A percentile compares a stretch with the other conserved stretches of the same genome.
Evolutionary conservation across 1,139 yeast genomes (phyloP).

Genomic region (Diutina pseudorugosa): DNA sequence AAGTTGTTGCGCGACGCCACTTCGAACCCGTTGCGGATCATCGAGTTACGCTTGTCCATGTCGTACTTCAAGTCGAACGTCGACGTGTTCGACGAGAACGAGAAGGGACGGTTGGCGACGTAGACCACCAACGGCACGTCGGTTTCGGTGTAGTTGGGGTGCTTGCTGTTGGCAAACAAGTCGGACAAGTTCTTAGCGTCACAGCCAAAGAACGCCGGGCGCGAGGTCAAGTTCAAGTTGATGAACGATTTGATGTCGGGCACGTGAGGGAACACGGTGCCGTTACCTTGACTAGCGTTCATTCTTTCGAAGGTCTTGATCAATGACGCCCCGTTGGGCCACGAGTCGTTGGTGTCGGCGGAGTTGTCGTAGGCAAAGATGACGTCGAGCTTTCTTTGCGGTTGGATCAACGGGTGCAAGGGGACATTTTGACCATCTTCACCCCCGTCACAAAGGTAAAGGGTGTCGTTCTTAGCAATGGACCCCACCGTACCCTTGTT

Average conservation of each 20-base stretch:
- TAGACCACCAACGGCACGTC: conserved; percentile 30
- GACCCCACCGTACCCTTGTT: conserved; percentile 11
- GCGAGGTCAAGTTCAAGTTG: conserved; percentile 15
- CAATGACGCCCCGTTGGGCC: conserved; percentile 21
- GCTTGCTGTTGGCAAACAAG: conserved; percentile 8
- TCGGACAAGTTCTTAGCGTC: conserved; percentile 18
- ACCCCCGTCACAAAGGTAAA: conserved; percentile 81
- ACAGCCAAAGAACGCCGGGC: conserved; percentile 49
- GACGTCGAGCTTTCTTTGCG: conserved; percentile 20
- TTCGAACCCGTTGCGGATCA: conserved; percentile 54
- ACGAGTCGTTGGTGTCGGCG: conserved; percentile 21
- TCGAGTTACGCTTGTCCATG: conserved; percentile 18
- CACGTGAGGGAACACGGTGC: conserved; percentile 23
- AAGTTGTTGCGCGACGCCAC: conserved; percentile 60
- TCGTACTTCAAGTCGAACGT: conserved; percentile 28
- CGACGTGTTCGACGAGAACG: conserved; percentile 25
- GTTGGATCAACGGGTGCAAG: conserved; percentile 23
- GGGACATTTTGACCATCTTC: conserved; percentile 42
- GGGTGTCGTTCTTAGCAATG: conserved; percentile 23
- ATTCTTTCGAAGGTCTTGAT: conserved; percentile 10
- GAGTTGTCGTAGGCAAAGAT: conserved; percentile 28
- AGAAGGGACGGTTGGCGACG: conserved; percentile 21
- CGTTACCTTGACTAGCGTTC: conserved; percentile 14
- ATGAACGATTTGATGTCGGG: conserved; percentile 23
- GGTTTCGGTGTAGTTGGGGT: conserved; percentile 14